Evolutionary conservation across 2,329 filamentous ascomycete genomes (phyloP), one percentile per base, ranked within the genome.

Genomic region (Tolypocladium album): DNA sequence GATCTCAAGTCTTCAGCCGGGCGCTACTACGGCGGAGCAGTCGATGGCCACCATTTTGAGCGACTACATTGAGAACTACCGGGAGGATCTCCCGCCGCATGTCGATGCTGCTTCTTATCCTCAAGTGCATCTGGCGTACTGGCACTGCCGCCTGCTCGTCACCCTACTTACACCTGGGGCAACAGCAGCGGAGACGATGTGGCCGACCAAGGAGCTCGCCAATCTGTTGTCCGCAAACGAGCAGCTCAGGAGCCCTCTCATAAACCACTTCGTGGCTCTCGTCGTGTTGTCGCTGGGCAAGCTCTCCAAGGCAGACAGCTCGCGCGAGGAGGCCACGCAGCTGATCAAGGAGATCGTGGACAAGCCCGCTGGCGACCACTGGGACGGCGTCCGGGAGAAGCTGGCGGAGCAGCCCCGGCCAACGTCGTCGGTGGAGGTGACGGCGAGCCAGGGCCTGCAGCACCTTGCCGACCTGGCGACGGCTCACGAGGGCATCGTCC

Each of bases 61-160:
- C 7, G 74, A 75, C 61, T 75, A 75, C 55, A 69, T 75, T 52
- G 87, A 90, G 67, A 78, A 86, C 60, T 88, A 87, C 70, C 81
- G 85, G 9, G 84, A 88, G 69, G 79, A 83, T 59, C 77, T 90
- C 2, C 85, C 87, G 4, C 73, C 77, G 15, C 78, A 79, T 52
- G 75, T 86, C 34, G 82, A 83, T 27, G 78, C 79, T 4, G 68
- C 73, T 0, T 73, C 76, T 3, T 76, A 81, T 56, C 82, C 83
- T 4, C 69, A 87, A 39, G 77, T 90, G 2, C 83, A 88, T 65
- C 77, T 90, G 31, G 82, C 82, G 22, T 90, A 88, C 72, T 89
- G 88, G 82, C 86, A 90, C 69, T 80, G 83, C 64, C 83, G 85
- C 62, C 77, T 90, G 11, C 76, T 90, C 22, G 78, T 84, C 12